Percentiles rank a stretch among this genome's conserved stretches.
These are phyloP conservation scores for Helminthosporium solani DNA, from an alignment of 2,329 filamentous ascomycete species.

Conservation along the genomic window DNA sequence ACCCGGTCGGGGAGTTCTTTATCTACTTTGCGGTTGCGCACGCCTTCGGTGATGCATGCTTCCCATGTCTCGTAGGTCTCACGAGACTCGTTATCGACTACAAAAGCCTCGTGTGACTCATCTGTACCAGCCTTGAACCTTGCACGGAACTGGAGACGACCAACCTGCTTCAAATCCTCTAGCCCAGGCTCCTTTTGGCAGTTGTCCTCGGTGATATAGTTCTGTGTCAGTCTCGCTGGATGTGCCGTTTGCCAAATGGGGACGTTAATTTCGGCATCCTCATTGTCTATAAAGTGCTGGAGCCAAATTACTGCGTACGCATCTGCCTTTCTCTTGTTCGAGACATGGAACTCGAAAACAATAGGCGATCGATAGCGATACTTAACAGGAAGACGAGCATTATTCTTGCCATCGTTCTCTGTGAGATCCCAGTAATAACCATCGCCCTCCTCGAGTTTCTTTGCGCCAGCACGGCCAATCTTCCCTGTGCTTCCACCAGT, in stretches of 20 bases:
- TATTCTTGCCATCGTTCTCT: constrained; percentile 51
- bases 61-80: constrained; percentile 97
- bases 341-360: constrained; percentile 78
- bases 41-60: constrained; percentile 83
- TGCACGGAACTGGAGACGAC: constrained; percentile 75
- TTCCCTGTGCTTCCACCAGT: constrained; percentile 81
- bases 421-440: constrained; percentile 61
- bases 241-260: constrained; percentile 86
- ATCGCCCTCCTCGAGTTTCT: constrained; percentile 59
- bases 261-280: constrained; percentile 75
- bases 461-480: constrained; percentile 64
- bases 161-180: constrained; percentile 73
- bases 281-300: constrained; percentile 77
- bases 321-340: constrained; percentile 68
- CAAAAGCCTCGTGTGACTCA: constrained; percentile 77
- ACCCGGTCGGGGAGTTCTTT: constrained; percentile 72
- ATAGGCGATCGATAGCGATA: constrained; percentile 87
- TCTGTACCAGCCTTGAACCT: constrained; percentile 90
- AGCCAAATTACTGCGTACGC: constrained; percentile 85
- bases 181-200: constrained; percentile 68
- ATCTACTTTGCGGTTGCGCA: constrained; percentile 68
- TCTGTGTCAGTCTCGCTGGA: constrained; percentile 76
- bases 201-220: constrained; percentile 84
- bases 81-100: constrained; percentile 81
- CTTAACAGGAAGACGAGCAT: constrained; percentile 80